phyloP scores from a whole-genome alignment of 2,329 filamentous ascomycete genomes.

The Paraphoma sp. region DNA sequence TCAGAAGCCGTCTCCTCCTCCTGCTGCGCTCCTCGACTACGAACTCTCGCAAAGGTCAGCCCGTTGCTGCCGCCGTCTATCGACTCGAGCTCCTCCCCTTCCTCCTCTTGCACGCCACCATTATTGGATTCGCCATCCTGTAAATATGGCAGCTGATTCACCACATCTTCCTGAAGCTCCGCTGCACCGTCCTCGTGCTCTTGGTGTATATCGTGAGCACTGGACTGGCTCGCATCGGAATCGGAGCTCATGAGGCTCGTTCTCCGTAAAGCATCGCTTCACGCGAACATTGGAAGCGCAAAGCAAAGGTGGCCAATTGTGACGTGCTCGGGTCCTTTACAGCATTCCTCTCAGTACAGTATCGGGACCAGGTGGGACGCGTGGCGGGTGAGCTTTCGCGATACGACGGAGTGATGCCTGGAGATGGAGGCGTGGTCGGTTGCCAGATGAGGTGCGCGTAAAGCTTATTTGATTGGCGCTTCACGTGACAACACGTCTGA shows the following conservation, averaged over 20 bases:
- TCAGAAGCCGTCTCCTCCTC: constrained; percentile 31
- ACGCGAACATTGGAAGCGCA: constrained; percentile 24
- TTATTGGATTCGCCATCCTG: constrained; percentile 9
- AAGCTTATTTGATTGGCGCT: background rate
- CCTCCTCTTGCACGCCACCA: constrained; percentile 17
- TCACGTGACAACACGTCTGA: background rate
- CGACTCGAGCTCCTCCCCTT: constrained; percentile 30
- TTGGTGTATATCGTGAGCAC: constrained; percentile 58
- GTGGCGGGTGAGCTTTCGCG: background rate
- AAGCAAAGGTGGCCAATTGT: background rate
- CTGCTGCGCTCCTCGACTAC: constrained; percentile 26
- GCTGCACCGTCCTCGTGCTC: constrained; percentile 22
- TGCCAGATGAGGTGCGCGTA: background rate
- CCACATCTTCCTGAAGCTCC: constrained; percentile 61
- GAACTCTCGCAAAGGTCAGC: constrained; percentile 41
- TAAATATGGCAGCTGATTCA: constrained; percentile 54
- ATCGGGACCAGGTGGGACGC: background rate
- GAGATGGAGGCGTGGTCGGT: background rate
- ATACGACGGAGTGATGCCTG: background rate
- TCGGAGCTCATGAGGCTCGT: constrained; percentile 72
- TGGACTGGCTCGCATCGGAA: constrained; percentile 67
- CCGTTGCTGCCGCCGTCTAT: constrained; percentile 30
- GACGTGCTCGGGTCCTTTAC: background rate
- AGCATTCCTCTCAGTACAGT: constrained; percentile 7
- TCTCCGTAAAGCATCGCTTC: constrained; percentile 61